Base-by-base conservation (phyloP, 2,329 filamentous ascomycete genomes). In the Fusarium denticulatum region DNA sequence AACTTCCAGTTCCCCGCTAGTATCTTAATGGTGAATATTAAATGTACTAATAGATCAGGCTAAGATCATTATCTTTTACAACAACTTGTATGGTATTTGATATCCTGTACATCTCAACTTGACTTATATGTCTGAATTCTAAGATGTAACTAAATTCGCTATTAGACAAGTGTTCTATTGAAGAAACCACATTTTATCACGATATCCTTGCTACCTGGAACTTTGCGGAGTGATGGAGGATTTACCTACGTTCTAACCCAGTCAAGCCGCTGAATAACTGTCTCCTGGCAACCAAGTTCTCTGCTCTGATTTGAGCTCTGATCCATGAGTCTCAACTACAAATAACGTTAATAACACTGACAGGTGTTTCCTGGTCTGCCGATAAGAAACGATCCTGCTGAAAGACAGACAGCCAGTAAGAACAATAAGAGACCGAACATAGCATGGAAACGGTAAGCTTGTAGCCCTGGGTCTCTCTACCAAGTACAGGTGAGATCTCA, bases 21-120 rank as follows among this genome's bases (percentile, higher is more conserved):
- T 34, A 10, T 50, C 22, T 12, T 4, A 5, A 11, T 11, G 2
- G 11, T 16, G 12, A 24, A 24, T 1, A 28, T 10, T 7, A 28
- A 28, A 26, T 28, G 7, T 46, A 3, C 15, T 15, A 4, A 15
- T 13, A 22, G 8, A 46, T 28, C 6, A 18, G 18, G 24, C 1
- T 8, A 28, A 46, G 18, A 28, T 20, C 5, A 14, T 15, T 5
- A 14, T 24, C 15, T 24, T 24, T 13, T 22, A 11, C 10, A 2
- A 22, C 6, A 39, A 6, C 10, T 18, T 37, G 2, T 5, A 12
- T 6, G 1, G 9, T 20, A 12, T 20, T 20, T 10, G 20, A 1
- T 1, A 20, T 1, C 5, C 5, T 3, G 13, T 12, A 2, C 8
- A 18, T 13, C n/a, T 7, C 7, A 4, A 26, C 5, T 9, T 20